Evolutionary conservation across 352 stramenopile species (phyloP), one percentile per base, ranked within the genome.

Genomic region (Phytopythium delawarense): DNA sequence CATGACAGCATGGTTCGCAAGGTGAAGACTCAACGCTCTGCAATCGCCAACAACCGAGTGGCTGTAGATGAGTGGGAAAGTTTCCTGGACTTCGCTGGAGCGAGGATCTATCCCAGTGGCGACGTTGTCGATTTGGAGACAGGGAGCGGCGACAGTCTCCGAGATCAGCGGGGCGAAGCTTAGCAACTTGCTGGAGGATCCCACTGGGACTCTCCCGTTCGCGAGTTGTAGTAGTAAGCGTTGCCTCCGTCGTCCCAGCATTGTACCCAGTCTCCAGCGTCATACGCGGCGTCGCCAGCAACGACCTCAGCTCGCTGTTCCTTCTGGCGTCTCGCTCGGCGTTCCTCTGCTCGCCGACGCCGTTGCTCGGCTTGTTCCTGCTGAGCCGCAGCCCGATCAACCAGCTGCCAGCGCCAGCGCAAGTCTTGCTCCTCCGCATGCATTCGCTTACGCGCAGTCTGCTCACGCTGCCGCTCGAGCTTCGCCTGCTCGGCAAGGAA

Each of bases 21-120:
- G 44, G 74, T 92, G 25, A 66, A 77, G 34, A 62, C 65, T 3
- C 69, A 72, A 35, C 73, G 76, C 4, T 57, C 66, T 25, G 70
- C 62, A 1, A 34, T 92, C n/a, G 83, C 81, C 6, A 63, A 76
- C 58, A 75, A 87, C 57, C 4, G 23, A 20, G 44, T 65, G 13
- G 81, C 79, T 3, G 72, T 93, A 1, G 21, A 66, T n/a, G 77
- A 91, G 55, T 93, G 84, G 84, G 81, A 91, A 64, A 71, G 63
- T 39, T 91, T 93, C 54, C 76, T 93, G 28, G 71, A 89, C 15
- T 78, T 84, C 63, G 75, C 74, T n/a, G 52, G 59, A 3, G 34
- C 42, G 7, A 63, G 62, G 16, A 64, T 81, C 42, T 79, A 67
- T 18, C 57, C 74, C 4, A 77, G 61, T 11, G 63, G 35, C 2